A percentile compares a stretch with the other conserved stretches of the same genome.
Evolutionary conservation across 148 eudicot species (phyloP).

Genomic region (Rhododendron molle): DNA sequence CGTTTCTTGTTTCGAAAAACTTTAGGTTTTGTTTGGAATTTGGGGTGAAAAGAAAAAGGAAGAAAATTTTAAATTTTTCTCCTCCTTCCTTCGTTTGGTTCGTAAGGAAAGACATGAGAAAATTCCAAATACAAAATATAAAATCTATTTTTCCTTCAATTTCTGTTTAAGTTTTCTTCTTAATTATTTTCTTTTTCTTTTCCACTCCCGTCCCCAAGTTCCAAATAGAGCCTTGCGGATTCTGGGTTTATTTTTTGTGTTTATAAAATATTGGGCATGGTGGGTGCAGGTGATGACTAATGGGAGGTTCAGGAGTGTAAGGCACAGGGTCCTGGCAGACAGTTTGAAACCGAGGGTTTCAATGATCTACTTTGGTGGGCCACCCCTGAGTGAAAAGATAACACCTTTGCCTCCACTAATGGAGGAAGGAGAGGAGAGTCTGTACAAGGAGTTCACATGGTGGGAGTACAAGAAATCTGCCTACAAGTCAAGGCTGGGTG

Average conservation of each 20-base stretch:
- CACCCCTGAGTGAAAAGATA: conserved; percentile 53
- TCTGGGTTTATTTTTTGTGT: background rate
- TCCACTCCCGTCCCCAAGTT: no score
- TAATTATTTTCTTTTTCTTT: no score
- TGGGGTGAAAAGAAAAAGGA: no score
- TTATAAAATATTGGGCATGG: background rate
- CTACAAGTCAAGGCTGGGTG: conserved; percentile 43
- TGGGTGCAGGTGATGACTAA: conserved; percentile 65
- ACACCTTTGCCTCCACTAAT: conserved; percentile 45
- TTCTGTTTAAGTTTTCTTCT: no score
- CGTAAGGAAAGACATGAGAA: no score
- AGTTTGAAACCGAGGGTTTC: conserved; percentile 54
- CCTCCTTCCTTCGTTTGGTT: no score
- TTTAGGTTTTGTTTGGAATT: no score
- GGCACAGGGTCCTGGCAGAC: conserved; percentile 58
- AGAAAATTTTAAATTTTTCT: no score
- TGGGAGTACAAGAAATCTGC: conserved; percentile 43
- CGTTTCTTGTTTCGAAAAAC: no score
- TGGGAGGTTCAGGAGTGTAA: conserved; percentile 37
- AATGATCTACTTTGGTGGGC: conserved; percentile 21
- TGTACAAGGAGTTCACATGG: conserved; percentile 22
- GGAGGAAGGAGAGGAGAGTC: conserved; percentile 38
- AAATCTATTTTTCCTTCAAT: no score
- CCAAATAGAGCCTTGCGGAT: background rate
- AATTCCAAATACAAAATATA: no score